Base-by-base conservation (phyloP, 768 basidiomycete species). In the Phylloporus rhodoxanthus region DNA sequence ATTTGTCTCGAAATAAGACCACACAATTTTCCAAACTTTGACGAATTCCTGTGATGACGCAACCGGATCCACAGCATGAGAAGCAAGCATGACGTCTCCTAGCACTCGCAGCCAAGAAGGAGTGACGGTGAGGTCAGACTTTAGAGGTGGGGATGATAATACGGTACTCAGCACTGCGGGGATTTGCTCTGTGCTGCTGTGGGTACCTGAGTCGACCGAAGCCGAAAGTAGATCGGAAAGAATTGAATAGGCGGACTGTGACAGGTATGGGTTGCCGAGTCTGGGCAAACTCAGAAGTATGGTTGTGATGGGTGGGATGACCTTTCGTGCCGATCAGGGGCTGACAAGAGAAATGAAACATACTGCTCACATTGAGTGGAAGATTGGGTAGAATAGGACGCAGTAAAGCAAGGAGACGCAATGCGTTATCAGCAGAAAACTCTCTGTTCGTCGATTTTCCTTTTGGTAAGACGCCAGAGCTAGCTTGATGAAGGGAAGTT, bases 201-300 rank as follows among this genome's bases (percentile, higher is more conserved):
- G 72, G 3, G 74, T 72, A 6, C 73, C 75, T 40, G 81, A 80
- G 43, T 76, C 71, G 10, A 72, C 63, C 3, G 79, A 75, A 15
- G 74, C 65, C 20, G 77, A 64, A 53, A 97, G 84, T 5, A 98
- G 75, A 55, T 86, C 85, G 28, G 93, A 83, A 55, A 99, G 76
- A 42, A 94, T 78, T 33, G 87, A 83, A 65, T 94, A 97, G 26
- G 88, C 77, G 13, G 89, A 82, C 66, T 93, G 85, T 1, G 94
- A 87, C 37, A 99, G 77, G 66, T 93, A 96, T 19, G 87, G 80
- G 57, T 90, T 92, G 33, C 87, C 88, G 8, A 95, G 76, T 48
- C 90, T 85, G 17, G 95, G 92, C 28, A 97, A 80, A 20, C 79
- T 73, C 6, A 97, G 81, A 23, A 98, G 79, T 19, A 81, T 71